Conservation (phyloP, 192 early-diverging fungal species). For the Coemansia sp. region DNA sequence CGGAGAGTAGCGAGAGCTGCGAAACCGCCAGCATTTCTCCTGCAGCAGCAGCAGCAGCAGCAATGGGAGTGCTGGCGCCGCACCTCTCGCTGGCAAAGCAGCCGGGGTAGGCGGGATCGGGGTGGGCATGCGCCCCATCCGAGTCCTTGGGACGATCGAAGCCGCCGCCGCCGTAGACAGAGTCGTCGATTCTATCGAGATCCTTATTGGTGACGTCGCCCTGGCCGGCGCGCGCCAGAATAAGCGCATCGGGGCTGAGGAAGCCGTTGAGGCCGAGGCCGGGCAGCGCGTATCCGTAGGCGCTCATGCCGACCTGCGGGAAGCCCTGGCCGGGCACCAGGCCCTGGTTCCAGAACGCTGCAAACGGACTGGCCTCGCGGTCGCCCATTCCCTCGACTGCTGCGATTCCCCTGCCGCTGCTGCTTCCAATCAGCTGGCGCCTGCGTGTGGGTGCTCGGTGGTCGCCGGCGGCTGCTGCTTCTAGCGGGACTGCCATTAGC, state of each 20-base stretch:
- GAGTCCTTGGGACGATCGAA: conserved; percentile 24
- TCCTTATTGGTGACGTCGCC: conserved; percentile 43
- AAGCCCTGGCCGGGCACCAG: conserved; percentile 49
- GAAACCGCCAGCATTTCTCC: not conserved
- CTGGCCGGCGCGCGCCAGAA: conserved; percentile 38
- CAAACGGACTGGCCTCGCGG: conserved; percentile 29
- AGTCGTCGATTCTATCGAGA: conserved; percentile 30
- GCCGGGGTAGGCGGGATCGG: conserved; percentile 41
- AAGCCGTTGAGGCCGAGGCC: conserved; percentile 30
- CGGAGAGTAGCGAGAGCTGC: not conserved
- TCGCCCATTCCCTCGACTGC: conserved; percentile 23
- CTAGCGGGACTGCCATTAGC: too few relatives aligned
- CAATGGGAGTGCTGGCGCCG: not conserved
- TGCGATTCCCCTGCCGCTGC: not conserved
- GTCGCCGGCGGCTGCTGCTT: too few relatives aligned
- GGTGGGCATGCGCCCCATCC: not conserved
- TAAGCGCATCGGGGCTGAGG: conserved; percentile 30
- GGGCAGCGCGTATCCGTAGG: conserved; percentile 48
- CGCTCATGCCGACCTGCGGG: conserved; percentile 51
- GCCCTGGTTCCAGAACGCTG: conserved; percentile 44
- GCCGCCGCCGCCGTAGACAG: conserved; percentile 14
- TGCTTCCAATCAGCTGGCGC: conserved; percentile 18
- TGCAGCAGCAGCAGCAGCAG: not conserved
- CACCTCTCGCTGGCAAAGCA: conserved; percentile 35
- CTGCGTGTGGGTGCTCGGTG: not conserved